Evolutionary conservation across 345 rosid genomes (phyloP).

Genomic region (Citrus trifoliata): DNA sequence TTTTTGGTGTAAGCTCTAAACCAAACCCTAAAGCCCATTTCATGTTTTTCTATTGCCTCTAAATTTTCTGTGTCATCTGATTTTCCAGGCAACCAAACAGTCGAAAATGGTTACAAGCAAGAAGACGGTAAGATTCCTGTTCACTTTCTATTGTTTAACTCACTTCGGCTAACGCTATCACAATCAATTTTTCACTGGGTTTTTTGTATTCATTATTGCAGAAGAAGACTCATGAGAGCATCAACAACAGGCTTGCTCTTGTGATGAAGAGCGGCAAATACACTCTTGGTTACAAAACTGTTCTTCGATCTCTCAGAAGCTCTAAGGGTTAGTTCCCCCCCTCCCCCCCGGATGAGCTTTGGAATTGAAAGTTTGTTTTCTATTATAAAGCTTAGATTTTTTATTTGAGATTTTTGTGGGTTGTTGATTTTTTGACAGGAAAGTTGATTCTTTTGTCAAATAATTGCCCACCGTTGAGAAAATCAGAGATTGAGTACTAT

Average conservation of each 20-base stretch:
- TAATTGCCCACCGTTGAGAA: slow-evolving; percentile 78
- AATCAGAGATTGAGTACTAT: slow-evolving; percentile 80
- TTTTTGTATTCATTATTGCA: slow-evolving; percentile 1
- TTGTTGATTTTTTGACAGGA: neutral
- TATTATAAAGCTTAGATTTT: neutral
- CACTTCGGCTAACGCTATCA: neutral
- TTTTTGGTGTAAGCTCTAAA: no score
- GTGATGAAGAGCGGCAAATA: slow-evolving; percentile 61
- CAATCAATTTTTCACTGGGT: neutral
- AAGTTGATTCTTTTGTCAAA: slow-evolving; percentile 58
- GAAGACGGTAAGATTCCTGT: neutral
- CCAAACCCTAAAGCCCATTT: neutral
- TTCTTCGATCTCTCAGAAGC: slow-evolving; percentile 43
- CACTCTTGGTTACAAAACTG: slow-evolving; percentile 54
- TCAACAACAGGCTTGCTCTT: slow-evolving; percentile 54
- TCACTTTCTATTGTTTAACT: no score
- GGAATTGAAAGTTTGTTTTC: neutral
- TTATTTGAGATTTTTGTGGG: neutral
- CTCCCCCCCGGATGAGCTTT: neutral
- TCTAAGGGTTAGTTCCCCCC: slow-evolving; percentile 30
- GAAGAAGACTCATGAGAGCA: slow-evolving; percentile 70
- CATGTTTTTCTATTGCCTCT: neutral
- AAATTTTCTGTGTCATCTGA: neutral
- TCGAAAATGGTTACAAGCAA: slow-evolving; percentile 13
- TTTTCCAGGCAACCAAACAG: slow-evolving; percentile 5